Evolutionary conservation across 306 rosid species (phyloP).

Genomic region (Mimosa pudica): DNA sequence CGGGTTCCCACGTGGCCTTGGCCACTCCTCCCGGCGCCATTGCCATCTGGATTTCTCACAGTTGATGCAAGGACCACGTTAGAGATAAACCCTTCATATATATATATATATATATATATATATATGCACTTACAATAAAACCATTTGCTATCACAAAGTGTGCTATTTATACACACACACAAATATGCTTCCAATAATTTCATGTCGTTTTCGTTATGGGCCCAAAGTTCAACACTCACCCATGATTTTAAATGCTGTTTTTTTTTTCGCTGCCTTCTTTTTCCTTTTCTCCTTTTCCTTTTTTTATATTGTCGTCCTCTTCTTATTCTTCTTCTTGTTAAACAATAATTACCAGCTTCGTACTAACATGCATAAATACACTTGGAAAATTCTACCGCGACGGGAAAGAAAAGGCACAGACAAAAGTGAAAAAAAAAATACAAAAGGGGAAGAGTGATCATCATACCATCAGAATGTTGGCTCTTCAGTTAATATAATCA

Average conservation of each 20-base stretch:
- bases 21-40: conserved; percentile 59
- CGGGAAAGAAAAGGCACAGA: conserved; percentile 8
- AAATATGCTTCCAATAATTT: conserved; percentile 63
- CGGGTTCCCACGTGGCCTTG: conserved; percentile 69
- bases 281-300: conserved; percentile 10
- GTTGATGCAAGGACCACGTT: conserved; percentile 61
- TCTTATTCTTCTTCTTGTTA: not conserved
- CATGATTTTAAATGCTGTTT: conserved; percentile 49
- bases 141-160: conserved; percentile 41
- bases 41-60: conserved; percentile 51
- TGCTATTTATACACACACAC: not conserved
- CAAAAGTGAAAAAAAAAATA: not conserved
- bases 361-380: conserved; percentile 11
- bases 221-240: conserved; percentile 50
- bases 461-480: conserved; percentile 68
- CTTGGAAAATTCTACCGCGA: conserved; percentile 6
- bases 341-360: not conserved
- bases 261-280: not conserved
- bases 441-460: conserved; percentile 43
- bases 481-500: conserved; percentile 50
- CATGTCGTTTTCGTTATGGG: conserved; percentile 66
- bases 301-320: not conserved
- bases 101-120: not conserved
- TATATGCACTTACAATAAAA: conserved; percentile 26
- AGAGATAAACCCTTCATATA: conserved; percentile 32